A percentile compares a stretch with the other conserved stretches of the same genome.
phyloP scores from a whole-genome alignment of 352 stramenopile genomes.

The Phytopythium vexans region DNA sequence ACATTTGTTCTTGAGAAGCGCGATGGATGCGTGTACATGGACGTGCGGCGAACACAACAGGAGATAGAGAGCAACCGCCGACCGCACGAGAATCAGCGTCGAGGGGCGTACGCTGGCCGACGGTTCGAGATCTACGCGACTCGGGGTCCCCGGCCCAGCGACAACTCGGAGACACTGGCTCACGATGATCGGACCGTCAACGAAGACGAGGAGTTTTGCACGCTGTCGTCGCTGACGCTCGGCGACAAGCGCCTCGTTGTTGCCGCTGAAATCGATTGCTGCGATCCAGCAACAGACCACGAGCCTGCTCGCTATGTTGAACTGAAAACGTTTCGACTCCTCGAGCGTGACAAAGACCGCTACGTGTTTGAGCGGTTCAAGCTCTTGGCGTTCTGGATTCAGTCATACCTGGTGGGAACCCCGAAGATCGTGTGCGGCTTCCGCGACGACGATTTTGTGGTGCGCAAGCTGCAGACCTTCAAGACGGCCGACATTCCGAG shows the following conservation, averaged over 20 bases:
- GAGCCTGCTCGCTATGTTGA: conserved; percentile 59
- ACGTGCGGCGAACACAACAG: conserved; percentile 46
- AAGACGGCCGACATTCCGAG: conserved; percentile 53
- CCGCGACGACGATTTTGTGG: conserved; percentile 52
- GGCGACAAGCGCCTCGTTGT: conserved; percentile 51
- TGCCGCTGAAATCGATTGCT: conserved; percentile 67
- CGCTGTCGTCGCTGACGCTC: conserved; percentile 52
- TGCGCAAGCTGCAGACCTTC: conserved; percentile 68
- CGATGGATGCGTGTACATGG: conserved; percentile 56
- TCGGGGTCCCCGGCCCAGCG: no score
- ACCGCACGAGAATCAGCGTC: conserved; percentile 44
- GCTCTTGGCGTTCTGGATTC: conserved; percentile 80
- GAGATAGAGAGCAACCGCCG: conserved; percentile 42
- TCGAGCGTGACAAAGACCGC: conserved; percentile 58
- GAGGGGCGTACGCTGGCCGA: conserved; percentile 63
- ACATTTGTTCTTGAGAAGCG: conserved; percentile 53
- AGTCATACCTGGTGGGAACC: conserved; percentile 74
- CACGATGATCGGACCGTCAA: conserved; percentile 32
- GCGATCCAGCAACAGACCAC: conserved; percentile 15
- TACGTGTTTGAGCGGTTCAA: conserved; percentile 81
- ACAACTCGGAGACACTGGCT: no score
- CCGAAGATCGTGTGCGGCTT: conserved; percentile 74
- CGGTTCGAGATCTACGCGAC: conserved; percentile 69
- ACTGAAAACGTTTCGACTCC: conserved; percentile 65
- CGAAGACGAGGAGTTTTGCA: conserved; percentile 72